Base-by-base conservation (phyloP, 495 filamentous ascomycete species). In the Lasiosphaeriaceae sp. region DNA sequence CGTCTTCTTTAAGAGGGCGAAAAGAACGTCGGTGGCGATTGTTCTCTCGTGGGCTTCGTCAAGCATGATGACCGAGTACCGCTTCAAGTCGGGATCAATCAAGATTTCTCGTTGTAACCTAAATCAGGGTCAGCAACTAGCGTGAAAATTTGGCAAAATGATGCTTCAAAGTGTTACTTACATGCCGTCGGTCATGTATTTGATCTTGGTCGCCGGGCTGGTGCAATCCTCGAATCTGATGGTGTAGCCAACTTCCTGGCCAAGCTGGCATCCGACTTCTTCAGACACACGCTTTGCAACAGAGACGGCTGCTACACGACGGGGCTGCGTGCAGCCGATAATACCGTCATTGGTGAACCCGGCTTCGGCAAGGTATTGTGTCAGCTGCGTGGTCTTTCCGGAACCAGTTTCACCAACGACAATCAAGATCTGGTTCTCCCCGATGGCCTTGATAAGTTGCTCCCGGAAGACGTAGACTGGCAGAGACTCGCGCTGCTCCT, bases 101-200 rank as follows among this genome's bases (percentile, higher is more conserved):
- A 99, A 77, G 56, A 97, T 90, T 71, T 99, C 95, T 73, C 94
- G 77, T 74, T 97, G 86, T 63, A 99, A 82, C 39, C 39, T 43
- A 17, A 53, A 52, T 63, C 3, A 12, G 8, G 11, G 20, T n/a
- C n/a, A n/a, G n/a, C n/a, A n/a, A n/a, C n/a, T n/a, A n/a, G n/a
- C n/a, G n/a, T n/a, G n/a, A n/a, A n/a, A n/a, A n/a, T n/a, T 16
- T 11, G 11, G 2, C 11, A 12, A 29, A 49, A 55, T 35, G 35
- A 62, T 4, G 26, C n/a, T n/a, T n/a, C n/a, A 17, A 43, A 43
- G 14, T 4, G 14, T 4, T 43, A 43, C 39, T 43, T n/a, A 43
- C 88, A 97, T 99, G 71, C 94, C 94, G 60, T 99, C 94, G 12
- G 94, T 99, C 92, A 97, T 97, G 73, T 97, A 99, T 74, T 97